phyloP scores from a whole-genome alignment of 768 basidiomycete species.

The Tulasnella sp. region DNA sequence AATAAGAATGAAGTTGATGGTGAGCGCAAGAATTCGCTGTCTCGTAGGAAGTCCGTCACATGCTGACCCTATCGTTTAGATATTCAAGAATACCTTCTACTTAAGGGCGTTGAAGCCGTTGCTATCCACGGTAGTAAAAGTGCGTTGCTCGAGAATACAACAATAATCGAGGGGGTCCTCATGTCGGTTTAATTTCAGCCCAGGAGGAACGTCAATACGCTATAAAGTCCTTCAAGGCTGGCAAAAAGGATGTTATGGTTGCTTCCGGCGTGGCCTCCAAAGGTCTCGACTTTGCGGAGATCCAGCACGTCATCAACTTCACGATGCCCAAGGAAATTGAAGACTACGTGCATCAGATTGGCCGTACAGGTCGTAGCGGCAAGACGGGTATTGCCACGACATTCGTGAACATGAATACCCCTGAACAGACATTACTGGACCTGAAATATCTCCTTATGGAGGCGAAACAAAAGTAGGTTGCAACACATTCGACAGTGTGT shows the following conservation, averaged over 20 bases:
- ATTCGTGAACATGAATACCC: slow-evolving; percentile 97
- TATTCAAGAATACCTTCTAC: slow-evolving; percentile 93
- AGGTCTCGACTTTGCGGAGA: slow-evolving; percentile 97
- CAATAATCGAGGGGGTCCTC: background rate
- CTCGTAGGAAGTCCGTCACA: background rate
- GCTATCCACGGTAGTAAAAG: slow-evolving; percentile 98
- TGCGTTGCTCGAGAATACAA: slow-evolving; percentile 39
- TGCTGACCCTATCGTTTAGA: slow-evolving; percentile 48
- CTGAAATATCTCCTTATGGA: slow-evolving; percentile 95
- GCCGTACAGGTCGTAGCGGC: slow-evolving; percentile 93
- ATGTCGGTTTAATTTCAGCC: slow-evolving; percentile 44
- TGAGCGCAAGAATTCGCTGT: slow-evolving; percentile 37
- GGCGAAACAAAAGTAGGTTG: slow-evolving; percentile 88
- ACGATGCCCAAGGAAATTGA: slow-evolving; percentile 99
- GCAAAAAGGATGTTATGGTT: slow-evolving; percentile 99
- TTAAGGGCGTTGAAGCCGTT: slow-evolving; percentile 97
- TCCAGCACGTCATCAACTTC: slow-evolving; percentile 98
- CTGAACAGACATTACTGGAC: slow-evolving; percentile 93
- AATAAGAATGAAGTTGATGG: slow-evolving; percentile 99
- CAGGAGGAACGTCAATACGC: slow-evolving; percentile 99
- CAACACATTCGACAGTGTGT: background rate
- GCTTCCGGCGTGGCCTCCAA: slow-evolving; percentile 97
- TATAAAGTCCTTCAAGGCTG: slow-evolving; percentile 95
- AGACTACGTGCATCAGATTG: slow-evolving; percentile 99
- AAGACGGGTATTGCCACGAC: slow-evolving; percentile 99